Evolutionary conservation across 1,139 yeast genomes (phyloP).

Genomic region (Yamadazyma dushanensis): DNA sequence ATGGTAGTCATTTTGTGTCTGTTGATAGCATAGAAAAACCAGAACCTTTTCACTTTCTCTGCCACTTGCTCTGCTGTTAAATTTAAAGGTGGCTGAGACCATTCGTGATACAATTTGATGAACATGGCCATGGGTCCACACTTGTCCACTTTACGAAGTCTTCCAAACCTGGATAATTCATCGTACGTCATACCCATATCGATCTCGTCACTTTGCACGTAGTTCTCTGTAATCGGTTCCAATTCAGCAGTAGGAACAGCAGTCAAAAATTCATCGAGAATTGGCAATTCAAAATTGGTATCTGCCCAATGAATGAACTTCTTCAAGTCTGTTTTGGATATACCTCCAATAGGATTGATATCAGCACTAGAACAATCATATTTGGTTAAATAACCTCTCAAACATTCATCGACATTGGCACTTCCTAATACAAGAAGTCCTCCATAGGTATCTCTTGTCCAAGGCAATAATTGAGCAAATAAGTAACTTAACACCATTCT

Average conservation of each 20-base stretch:
- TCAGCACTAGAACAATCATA: slow-evolving; percentile 98
- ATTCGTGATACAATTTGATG: slow-evolving; percentile 80
- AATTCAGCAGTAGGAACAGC: slow-evolving; percentile 98
- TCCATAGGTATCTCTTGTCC: slow-evolving; percentile 78
- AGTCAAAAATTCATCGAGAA: slow-evolving; percentile 70
- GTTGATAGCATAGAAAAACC: slow-evolving; percentile 90
- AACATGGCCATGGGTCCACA: slow-evolving; percentile 98
- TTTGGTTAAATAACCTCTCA: slow-evolving; percentile 92
- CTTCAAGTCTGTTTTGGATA: slow-evolving; percentile 89
- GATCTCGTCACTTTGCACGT: slow-evolving; percentile 92
- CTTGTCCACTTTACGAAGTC: slow-evolving; percentile 84
- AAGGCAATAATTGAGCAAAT: slow-evolving; percentile 92
- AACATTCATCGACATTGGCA: slow-evolving; percentile 97
- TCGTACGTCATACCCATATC: slow-evolving; percentile 99
- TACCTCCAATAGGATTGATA: slow-evolving; percentile 95
- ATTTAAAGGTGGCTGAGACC: slow-evolving; percentile 72
- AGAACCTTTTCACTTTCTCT: slow-evolving; percentile 86
- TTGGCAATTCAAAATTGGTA: slow-evolving; percentile 67
- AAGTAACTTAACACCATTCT: slow-evolving; percentile 93
- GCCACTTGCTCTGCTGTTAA: slow-evolving; percentile 84
- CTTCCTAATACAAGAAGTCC: slow-evolving; percentile 90
- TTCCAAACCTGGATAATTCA: slow-evolving; percentile 89
- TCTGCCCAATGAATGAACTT: slow-evolving; percentile 81
- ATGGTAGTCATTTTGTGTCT: slow-evolving; percentile 96
- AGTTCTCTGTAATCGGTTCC: slow-evolving; percentile 89